phyloP scores from a whole-genome alignment of 1,284 basidiomycete genomes.

The Amylostereum chailletii region DNA sequence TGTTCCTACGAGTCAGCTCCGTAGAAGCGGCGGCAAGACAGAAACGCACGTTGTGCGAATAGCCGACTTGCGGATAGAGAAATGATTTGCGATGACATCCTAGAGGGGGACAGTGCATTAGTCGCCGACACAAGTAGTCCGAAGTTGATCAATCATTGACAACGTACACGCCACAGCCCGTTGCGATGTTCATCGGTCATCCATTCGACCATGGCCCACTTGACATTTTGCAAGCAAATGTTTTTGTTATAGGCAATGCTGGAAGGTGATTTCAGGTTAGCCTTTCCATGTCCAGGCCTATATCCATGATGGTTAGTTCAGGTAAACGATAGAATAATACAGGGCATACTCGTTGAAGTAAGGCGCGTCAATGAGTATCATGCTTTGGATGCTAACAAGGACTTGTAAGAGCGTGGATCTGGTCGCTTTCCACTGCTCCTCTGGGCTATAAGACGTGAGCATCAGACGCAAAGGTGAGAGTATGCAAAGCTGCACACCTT shows the following conservation, averaged over 20 bases:
- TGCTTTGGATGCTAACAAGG: conserved; percentile 46
- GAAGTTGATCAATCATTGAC: too few species aligned
- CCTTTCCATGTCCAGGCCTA: conserved; percentile 39
- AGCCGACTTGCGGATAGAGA: conserved; percentile 29
- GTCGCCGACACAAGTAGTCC: too few species aligned
- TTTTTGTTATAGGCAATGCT: conserved; percentile 40
- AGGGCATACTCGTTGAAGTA: conserved; percentile 46
- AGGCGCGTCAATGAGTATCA: conserved; percentile 48
- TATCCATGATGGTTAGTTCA: background rate
- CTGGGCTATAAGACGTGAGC: conserved; percentile 25
- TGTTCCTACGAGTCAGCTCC: too few species aligned
- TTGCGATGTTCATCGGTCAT: conserved; percentile 30
- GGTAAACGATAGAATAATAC: conserved; percentile 1
- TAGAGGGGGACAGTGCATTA: conserved; percentile 13
- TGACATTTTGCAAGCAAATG: conserved; percentile 30
- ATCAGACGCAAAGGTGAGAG: background rate
- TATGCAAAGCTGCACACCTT: conserved; percentile 21
- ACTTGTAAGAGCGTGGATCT: conserved; percentile 49
- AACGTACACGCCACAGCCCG: conserved; percentile 39
- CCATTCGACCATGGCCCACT: conserved; percentile 47
- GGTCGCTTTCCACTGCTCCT: conserved; percentile 39
- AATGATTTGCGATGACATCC: conserved; percentile 44
- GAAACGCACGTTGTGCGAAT: conserved; percentile 33
- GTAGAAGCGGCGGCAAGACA: too few species aligned
- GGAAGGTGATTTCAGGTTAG: conserved; percentile 21